Evolutionary conservation across 345 rosid species (phyloP).

Genomic region (Draba incana): DNA sequence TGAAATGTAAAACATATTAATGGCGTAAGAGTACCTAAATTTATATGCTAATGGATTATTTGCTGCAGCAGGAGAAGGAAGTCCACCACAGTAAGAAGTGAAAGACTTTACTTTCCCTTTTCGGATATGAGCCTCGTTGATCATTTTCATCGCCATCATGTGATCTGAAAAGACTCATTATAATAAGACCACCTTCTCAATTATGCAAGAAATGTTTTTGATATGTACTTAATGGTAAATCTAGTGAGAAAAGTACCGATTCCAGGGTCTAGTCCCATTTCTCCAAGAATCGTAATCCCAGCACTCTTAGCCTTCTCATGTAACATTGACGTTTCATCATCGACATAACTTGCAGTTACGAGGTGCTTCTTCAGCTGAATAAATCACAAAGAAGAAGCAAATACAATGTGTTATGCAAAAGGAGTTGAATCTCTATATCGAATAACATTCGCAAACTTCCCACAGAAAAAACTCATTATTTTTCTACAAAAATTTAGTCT

Average conservation of each 20-base stretch:
- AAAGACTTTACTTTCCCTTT: slow-evolving; percentile 81
- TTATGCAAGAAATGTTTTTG: not conserved
- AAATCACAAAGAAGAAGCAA: slow-evolving; percentile 26
- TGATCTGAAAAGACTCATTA: slow-evolving; percentile 62
- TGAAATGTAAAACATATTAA: slow-evolving; percentile 13
- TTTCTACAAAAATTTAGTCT: not conserved
- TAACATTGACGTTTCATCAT: slow-evolving; percentile 64
- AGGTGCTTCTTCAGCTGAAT: slow-evolving; percentile 84
- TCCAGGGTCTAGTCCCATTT: slow-evolving; percentile 99
- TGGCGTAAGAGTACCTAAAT: slow-evolving; percentile 63
- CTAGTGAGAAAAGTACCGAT: slow-evolving; percentile 56
- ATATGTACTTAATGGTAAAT: not conserved
- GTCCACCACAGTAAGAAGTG: slow-evolving; percentile 90
- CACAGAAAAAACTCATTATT: not conserved
- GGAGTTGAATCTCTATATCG: not conserved
- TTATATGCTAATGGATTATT: slow-evolving; percentile 92
- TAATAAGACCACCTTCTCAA: slow-evolving; percentile 20
- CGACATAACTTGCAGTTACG: slow-evolving; percentile 93
- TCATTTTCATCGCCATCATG: slow-evolving; percentile 99
- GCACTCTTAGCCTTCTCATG: slow-evolving; percentile 75
- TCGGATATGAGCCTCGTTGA: slow-evolving; percentile 64
- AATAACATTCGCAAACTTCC: not conserved
- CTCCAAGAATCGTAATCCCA: slow-evolving; percentile 87
- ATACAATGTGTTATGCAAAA: not conserved
- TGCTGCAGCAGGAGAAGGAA: slow-evolving; percentile 97